A percentile compares a stretch with the other conserved stretches of the same genome.
Conservation (phyloP, 108 stramenopile species). For the Cylindrotheca fusiformis region DNA sequence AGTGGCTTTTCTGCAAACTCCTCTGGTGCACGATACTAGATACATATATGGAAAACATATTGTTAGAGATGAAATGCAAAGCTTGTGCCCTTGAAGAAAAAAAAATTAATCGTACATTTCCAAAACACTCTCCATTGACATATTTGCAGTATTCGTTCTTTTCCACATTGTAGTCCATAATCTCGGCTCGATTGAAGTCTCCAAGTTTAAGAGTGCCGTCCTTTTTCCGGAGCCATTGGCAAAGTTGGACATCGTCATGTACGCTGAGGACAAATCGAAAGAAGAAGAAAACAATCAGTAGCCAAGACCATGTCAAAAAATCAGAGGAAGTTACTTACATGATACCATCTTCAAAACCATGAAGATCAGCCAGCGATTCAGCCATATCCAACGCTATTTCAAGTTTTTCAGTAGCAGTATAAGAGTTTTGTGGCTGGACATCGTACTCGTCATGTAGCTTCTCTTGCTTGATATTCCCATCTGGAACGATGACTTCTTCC, state of each 20-base stretch:
- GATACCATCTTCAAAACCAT: slow-evolving; percentile 61
- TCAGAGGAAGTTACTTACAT: too few species aligned
- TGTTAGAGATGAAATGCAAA: too few species aligned
- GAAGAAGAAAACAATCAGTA: too few species aligned
- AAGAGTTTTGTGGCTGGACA: slow-evolving; percentile 50
- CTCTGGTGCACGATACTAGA: slow-evolving; percentile 61
- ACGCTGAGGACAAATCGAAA: slow-evolving; percentile 29
- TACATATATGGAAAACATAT: too few species aligned
- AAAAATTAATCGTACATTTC: slow-evolving; percentile 31
- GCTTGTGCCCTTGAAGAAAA: slow-evolving; percentile 26
- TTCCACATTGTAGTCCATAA: slow-evolving; percentile 50
- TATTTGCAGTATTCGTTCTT: slow-evolving; percentile 66
- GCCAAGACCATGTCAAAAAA: slow-evolving; percentile 1
- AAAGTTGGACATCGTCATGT: slow-evolving; percentile 78
- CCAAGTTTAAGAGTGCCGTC: slow-evolving; percentile 67
- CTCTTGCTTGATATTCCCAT: slow-evolving; percentile 32
- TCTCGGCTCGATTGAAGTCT: slow-evolving; percentile 78
- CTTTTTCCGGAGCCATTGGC: slow-evolving; percentile 65
- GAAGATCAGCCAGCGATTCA: slow-evolving; percentile 65
- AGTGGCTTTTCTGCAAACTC: slow-evolving; percentile 48
- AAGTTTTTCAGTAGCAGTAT: slow-evolving; percentile 59
- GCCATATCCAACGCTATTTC: slow-evolving; percentile 63
- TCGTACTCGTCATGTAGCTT: slow-evolving; percentile 50
- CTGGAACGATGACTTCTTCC: slow-evolving; percentile 42
- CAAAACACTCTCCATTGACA: slow-evolving; percentile 56